Evolutionary conservation across 441 rosid genomes (phyloP).

Genomic region (California macrophylla): DNA sequence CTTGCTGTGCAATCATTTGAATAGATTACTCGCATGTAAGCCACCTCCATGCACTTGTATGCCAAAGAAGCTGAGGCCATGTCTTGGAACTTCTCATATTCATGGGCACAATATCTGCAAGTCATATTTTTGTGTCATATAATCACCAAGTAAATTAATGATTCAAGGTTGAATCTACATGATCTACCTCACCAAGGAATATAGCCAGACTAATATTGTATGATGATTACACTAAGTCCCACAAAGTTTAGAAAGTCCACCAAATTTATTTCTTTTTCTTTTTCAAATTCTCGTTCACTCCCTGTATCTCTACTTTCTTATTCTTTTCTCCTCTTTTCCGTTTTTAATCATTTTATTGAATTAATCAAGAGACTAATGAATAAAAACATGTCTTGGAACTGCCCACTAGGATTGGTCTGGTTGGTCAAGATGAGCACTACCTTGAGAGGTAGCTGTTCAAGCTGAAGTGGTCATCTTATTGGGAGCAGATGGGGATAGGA

Average conservation of each 20-base stretch:
- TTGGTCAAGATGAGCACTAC: too few species aligned
- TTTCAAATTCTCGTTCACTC: background rate
- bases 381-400: background rate
- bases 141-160: background rate
- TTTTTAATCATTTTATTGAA: background rate
- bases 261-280: background rate
- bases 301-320: background rate
- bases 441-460: too few species aligned
- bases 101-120: slow-evolving; percentile 33
- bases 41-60: slow-evolving; percentile 48
- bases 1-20: slow-evolving; percentile 25
- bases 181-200: background rate
- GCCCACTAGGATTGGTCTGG: too few species aligned
- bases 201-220: background rate
- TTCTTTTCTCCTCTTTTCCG: background rate
- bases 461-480: too few species aligned
- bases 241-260: background rate
- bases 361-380: background rate
- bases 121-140: slow-evolving; percentile 16
- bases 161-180: slow-evolving; percentile 4
- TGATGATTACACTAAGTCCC: background rate
- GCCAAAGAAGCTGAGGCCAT: slow-evolving; percentile 51
- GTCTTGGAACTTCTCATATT: slow-evolving; percentile 37
- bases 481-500: too few species aligned
- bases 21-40: slow-evolving; percentile 36